These are phyloP conservation scores for Carex parvula DNA, from an alignment of 176 grass and related monocot species.

Conservation along the genomic window DNA sequence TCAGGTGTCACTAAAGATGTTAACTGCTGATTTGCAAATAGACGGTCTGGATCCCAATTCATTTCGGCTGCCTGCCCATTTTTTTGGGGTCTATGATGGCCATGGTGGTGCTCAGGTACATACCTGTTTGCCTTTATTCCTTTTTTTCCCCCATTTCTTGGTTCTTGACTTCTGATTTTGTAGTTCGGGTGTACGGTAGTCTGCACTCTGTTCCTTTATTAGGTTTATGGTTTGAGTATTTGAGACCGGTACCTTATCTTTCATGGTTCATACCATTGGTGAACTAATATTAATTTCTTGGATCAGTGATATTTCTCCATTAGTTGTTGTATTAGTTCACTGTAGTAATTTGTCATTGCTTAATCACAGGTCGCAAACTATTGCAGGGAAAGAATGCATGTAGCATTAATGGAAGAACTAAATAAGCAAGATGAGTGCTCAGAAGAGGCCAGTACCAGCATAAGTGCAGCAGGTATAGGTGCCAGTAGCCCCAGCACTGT, in stretches of 20 bases:
- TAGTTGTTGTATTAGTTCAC: not conserved
- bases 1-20: constrained; percentile 57
- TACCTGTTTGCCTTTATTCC: not conserved
- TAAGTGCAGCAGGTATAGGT: not conserved
- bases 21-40: constrained; percentile 41
- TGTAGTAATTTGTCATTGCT: not conserved
- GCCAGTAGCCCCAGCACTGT: not conserved
- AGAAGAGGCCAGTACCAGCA: not conserved
- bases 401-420: constrained; percentile 47
- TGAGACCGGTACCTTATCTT: not conserved
- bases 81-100: constrained; percentile 82
- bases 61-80: constrained; percentile 62
- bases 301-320: not conserved
- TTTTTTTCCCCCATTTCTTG: not conserved
- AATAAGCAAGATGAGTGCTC: constrained; percentile 12
- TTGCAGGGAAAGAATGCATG: constrained; percentile 49
- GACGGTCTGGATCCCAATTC: constrained; percentile 54
- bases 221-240: not conserved
- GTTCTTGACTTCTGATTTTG: not conserved
- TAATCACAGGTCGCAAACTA: constrained; percentile 56
- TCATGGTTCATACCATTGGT: not conserved
- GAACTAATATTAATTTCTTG: not conserved
- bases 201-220: not conserved
- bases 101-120: constrained; percentile 65
- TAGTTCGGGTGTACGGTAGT: not conserved